Evolutionary conservation across 2,329 filamentous ascomycete genomes (phyloP).

Genomic region (Cordyceps militaris): DNA sequence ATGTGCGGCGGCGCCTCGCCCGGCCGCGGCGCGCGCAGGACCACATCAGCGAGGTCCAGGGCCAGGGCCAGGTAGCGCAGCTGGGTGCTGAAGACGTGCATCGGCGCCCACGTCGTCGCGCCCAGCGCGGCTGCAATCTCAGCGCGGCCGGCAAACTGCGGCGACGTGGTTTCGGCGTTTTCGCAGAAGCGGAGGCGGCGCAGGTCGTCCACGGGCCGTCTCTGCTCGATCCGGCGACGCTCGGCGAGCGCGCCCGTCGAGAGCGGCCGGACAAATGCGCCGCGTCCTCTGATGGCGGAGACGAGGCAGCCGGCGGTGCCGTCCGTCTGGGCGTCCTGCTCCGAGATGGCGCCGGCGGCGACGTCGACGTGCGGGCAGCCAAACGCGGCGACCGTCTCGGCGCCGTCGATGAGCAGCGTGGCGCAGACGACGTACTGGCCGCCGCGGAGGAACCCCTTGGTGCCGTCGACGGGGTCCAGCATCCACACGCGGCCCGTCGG

Average conservation of each 20-base stretch:
- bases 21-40: background rate
- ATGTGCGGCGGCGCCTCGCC: background rate
- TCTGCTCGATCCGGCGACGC: too few relatives aligned
- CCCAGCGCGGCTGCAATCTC: too few relatives aligned
- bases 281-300: background rate
- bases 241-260: background rate
- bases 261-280: background rate
- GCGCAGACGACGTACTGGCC: conserved; percentile 44
- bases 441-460: conserved; percentile 39
- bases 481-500: conserved; percentile 37
- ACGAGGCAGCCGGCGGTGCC: conserved; percentile 2
- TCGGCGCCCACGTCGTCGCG: too few relatives aligned
- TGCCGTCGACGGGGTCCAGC: conserved; percentile 47
- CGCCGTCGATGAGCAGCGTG: conserved; percentile 37
- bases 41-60: background rate
- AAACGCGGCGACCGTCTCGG: conserved; percentile 37
- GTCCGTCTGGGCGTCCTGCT: background rate
- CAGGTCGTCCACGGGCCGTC: too few relatives aligned
- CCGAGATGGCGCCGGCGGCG: conserved; percentile 16
- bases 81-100: too few relatives aligned
- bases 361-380: conserved; percentile 33
- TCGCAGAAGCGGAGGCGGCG: background rate
- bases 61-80: background rate
- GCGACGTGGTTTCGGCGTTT: too few relatives aligned
- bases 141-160: too few relatives aligned